Evolutionary conservation across 2,329 filamentous ascomycete genomes (phyloP).

Genomic region (Xylariaceae sp.): DNA sequence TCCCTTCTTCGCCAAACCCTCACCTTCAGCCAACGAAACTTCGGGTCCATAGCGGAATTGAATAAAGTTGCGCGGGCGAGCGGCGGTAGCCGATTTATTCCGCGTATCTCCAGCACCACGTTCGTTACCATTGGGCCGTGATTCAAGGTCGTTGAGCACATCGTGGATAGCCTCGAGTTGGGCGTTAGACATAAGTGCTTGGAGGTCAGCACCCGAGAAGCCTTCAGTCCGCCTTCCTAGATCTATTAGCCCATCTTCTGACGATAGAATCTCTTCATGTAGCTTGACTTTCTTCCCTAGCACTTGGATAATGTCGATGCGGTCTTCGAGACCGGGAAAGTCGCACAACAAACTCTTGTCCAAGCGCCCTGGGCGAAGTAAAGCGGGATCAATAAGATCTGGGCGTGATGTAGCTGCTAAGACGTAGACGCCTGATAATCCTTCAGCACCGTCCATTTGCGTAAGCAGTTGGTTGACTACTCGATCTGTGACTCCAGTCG

Average conservation of each 20-base stretch:
- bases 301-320: conserved; percentile 81
- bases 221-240: conserved; percentile 79
- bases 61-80: conserved; percentile 56
- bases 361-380: conserved; percentile 83
- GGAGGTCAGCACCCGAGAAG: conserved; percentile 89
- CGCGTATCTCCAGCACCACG: conserved; percentile 37
- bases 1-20: conserved; percentile 38
- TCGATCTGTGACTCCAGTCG: conserved; percentile 94
- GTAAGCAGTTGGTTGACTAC: conserved; percentile 98
- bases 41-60: conserved; percentile 78
- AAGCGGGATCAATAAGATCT: conserved; percentile 89
- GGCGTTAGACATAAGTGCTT: conserved; percentile 92
- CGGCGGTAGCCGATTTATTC: conserved; percentile 29
- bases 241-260: conserved; percentile 58
- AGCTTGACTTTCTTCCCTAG: conserved; percentile 79
- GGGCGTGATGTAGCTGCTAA: conserved; percentile 90
- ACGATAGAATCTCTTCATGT: conserved; percentile 58
- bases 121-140: conserved; percentile 28
- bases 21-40: conserved; percentile 43
- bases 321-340: conserved; percentile 74
- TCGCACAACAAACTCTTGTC: conserved; percentile 93
- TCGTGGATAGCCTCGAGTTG: conserved; percentile 97
- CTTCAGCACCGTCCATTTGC: conserved; percentile 98
- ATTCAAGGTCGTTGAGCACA: conserved; percentile 62
- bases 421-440: conserved; percentile 90